These are phyloP conservation scores for Elsinoe necatrix DNA, from an alignment of 2,329 filamentous ascomycete species.

Conservation along the genomic window DNA sequence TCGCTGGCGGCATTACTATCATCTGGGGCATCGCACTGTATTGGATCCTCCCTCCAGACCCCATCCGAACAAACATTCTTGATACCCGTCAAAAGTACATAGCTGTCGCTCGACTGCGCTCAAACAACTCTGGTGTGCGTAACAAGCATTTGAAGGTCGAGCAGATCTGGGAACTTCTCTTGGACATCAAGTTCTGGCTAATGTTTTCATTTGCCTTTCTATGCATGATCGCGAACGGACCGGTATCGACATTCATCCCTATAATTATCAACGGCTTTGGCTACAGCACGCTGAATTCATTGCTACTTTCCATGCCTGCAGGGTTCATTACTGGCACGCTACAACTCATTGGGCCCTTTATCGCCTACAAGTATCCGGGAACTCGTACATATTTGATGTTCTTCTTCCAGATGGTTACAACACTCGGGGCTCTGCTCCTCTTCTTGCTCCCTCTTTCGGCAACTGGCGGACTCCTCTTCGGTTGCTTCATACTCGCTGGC, in stretches of 20 bases:
- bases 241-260: conserved; percentile 39
- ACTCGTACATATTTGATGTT: background rate
- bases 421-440: conserved; percentile 33
- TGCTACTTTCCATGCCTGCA: conserved; percentile 34
- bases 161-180: conserved; percentile 33
- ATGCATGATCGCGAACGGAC: conserved; percentile 38
- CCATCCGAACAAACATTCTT: conserved; percentile 36
- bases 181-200: conserved; percentile 34
- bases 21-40: conserved; percentile 34
- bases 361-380: conserved; percentile 1
- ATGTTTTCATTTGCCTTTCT: conserved; percentile 34
- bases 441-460: conserved; percentile 36
- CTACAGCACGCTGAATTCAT: conserved; percentile 33
- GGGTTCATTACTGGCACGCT: background rate
- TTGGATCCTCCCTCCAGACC: conserved; percentile 36
- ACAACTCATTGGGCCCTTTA: background rate
- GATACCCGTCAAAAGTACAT: conserved; percentile 29
- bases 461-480: conserved; percentile 42
- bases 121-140: conserved; percentile 27
- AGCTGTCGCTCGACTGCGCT: conserved; percentile 23
- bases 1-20: conserved; percentile 36
- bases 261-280: conserved; percentile 19
- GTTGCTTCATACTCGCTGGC: conserved; percentile 35
- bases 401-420: conserved; percentile 7
- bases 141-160: conserved; percentile 40